Conservation (phyloP, 1,284 basidiomycete species). For the Fomitiporia mediterranea region DNA sequence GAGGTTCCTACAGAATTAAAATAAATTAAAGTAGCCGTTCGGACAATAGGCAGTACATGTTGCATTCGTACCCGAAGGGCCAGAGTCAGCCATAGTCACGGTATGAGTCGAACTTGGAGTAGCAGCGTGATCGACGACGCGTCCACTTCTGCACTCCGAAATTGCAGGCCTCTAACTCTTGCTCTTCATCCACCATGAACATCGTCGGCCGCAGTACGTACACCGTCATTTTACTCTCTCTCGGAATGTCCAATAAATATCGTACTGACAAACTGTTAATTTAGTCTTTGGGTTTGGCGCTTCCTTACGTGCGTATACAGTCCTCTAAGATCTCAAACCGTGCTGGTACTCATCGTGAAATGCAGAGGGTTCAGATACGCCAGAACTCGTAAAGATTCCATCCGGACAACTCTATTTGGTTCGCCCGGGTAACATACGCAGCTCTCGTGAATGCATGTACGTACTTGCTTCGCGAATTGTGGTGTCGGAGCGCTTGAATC, state of each 20-base stretch:
- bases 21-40: neutral
- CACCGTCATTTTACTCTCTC: conserved; percentile 13
- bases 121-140: neutral
- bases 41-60: neutral
- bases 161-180: conserved; percentile 14
- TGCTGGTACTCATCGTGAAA: neutral
- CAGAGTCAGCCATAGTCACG: conserved; percentile 5
- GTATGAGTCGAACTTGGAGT: conserved; percentile 1
- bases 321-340: conserved; percentile 19
- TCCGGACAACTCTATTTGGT: conserved; percentile 91
- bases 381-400: conserved; percentile 92
- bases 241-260: neutral
- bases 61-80: neutral
- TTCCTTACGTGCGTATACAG: conserved; percentile 43
- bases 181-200: conserved; percentile 50
- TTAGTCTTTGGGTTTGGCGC: conserved; percentile 84
- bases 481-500: neutral
- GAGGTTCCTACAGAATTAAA: conserved; percentile 2
- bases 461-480: conserved; percentile 31
- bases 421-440: conserved; percentile 85
- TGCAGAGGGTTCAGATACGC: conserved; percentile 78
- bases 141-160: neutral
- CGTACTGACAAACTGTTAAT: conserved; percentile 10
- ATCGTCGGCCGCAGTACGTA: conserved; percentile 78
- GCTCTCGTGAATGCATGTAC: conserved; percentile 96